Conservation (phyloP, 257 asterid genomes). For the Solanum pennellii region DNA sequence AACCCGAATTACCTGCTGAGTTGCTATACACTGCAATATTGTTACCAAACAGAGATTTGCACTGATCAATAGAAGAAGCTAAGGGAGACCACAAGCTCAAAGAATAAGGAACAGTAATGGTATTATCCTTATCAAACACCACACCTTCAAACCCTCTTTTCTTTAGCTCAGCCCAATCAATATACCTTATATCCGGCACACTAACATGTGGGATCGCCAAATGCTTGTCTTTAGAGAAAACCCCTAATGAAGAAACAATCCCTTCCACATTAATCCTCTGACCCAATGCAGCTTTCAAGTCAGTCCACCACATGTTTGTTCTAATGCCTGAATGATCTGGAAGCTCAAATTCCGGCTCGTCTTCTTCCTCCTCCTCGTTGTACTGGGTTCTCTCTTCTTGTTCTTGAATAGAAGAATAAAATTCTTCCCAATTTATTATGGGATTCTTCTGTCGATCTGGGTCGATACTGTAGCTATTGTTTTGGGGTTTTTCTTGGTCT, state of each 20-base stretch:
- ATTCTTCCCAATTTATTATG: slow-evolving; percentile 18
- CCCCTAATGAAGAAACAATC: slow-evolving; percentile 48
- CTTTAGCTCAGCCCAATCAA: slow-evolving; percentile 80
- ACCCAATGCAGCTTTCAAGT: slow-evolving; percentile 73
- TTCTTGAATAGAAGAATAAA: slow-evolving; percentile 18
- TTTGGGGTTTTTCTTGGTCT: slow-evolving; percentile 37
- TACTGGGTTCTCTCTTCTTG: slow-evolving; percentile 20
- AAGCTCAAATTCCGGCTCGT: slow-evolving; percentile 9
- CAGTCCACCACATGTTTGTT: slow-evolving; percentile 75
- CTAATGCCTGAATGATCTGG: slow-evolving; percentile 14
- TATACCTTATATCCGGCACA: slow-evolving; percentile 66
- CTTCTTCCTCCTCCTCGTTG: slow-evolving; percentile 4
- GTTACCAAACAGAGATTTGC: slow-evolving; percentile 67
- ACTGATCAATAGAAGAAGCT: slow-evolving; percentile 44
- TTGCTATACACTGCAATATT: slow-evolving; percentile 80
- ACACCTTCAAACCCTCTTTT: slow-evolving; percentile 84
- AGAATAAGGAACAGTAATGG: slow-evolving; percentile 81
- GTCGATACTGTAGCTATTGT: background rate
- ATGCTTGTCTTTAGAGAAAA: slow-evolving; percentile 52
- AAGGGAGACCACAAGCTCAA: slow-evolving; percentile 86
- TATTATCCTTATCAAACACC: slow-evolving; percentile 91
- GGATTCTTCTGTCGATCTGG: slow-evolving; percentile 11
- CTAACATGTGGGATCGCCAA: slow-evolving; percentile 65
- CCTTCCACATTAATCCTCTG: slow-evolving; percentile 89
- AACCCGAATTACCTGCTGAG: slow-evolving; percentile 60